Conservation (phyloP, 1,284 basidiomycete genomes). For the Cutaneotrichosporon sp. region DNA sequence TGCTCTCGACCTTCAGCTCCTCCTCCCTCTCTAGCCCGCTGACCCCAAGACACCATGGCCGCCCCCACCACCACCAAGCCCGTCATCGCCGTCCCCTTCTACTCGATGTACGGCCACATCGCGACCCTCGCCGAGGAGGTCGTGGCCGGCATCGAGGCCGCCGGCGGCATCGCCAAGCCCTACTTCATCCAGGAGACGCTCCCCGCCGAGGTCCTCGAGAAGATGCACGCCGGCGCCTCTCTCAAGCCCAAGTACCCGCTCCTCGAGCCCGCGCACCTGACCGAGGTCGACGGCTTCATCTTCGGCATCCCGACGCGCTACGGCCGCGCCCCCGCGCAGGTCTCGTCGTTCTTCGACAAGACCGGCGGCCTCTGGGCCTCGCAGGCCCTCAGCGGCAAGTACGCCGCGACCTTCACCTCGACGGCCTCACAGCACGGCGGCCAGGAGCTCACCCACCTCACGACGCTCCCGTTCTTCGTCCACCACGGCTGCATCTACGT, state of each 20-base stretch:
- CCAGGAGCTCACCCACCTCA: conserved; percentile 62
- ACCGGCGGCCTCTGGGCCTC: conserved; percentile 73
- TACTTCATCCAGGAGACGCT: conserved; percentile 82
- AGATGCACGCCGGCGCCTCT: conserved; percentile 67
- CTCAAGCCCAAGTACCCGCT: conserved; percentile 66
- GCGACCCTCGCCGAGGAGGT: conserved; percentile 74
- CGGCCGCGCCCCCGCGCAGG: conserved; percentile 57
- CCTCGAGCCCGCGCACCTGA: conserved; percentile 66
- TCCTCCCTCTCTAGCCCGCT: neutral
- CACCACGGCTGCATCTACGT: conserved; percentile 69
- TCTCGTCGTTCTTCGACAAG: conserved; percentile 63
- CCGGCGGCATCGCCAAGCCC: conserved; percentile 71
- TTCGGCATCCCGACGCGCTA: conserved; percentile 77
- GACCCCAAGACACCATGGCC: conserved; percentile 4
- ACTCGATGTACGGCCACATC: conserved; percentile 80
- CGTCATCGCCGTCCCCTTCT: conserved; percentile 76
- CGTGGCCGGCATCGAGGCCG: conserved; percentile 67
- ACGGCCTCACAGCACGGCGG: conserved; percentile 53
- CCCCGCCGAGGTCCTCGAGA: conserved; percentile 68
- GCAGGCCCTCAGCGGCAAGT: conserved; percentile 77
- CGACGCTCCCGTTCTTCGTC: conserved; percentile 68
- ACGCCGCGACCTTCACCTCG: conserved; percentile 54
- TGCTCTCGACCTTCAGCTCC: neutral
- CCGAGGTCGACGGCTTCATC: conserved; percentile 60
- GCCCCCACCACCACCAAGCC: conserved; percentile 48